Base-by-base conservation (phyloP, 2,329 filamentous ascomycete genomes). In the Xylariaceae sp. region DNA sequence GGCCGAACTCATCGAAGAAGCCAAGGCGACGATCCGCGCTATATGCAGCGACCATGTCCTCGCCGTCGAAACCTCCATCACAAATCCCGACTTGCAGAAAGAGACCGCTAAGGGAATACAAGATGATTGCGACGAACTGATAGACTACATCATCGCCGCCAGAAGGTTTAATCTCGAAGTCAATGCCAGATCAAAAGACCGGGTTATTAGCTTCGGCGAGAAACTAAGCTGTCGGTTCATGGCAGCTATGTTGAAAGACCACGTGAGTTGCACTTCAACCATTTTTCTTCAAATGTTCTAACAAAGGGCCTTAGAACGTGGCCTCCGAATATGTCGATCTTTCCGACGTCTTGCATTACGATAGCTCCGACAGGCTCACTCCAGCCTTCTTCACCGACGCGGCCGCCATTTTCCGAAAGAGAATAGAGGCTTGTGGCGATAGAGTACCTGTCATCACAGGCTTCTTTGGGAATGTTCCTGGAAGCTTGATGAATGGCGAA, bases 141-240 rank as follows among this genome's bases (percentile, higher is more conserved):
- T 87, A 59, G 91, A 90, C 72, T 94, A 86, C 63, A 78, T 85
- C 51, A 72, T 78, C 31, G 84, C 82, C 1, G 80, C 82, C 10
- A 83, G 82, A 68, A 76, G 83, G 58, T 87, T 86, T 71, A 83
- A 86, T 65, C 74, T 87, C 40, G 88, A 92, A 69, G 88, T 92
- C 65, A 90, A 89, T 67, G 82, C 87, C 6, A 81, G 87, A 63
- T 87, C 86, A 53, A 89, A 91, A 69, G 89, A 94, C 66, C 88
- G 93, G 62, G 90, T 99, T 56, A 87, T 97, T 55, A 95, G 91
- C 69, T 91, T 94, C 62, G 94, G 94, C 50, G 94, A 99, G 79
- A 97, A 96, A 75, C 77, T 99, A 60, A 95, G 90, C 72, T 97
- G 93, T 71, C 82, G 87, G 31, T 94, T 94, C 70, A 92, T 99